A percentile compares a stretch with the other conserved stretches of the same genome.
phyloP scores from a whole-genome alignment of 495 filamentous ascomycete genomes.

The Penicillium lagena region DNA sequence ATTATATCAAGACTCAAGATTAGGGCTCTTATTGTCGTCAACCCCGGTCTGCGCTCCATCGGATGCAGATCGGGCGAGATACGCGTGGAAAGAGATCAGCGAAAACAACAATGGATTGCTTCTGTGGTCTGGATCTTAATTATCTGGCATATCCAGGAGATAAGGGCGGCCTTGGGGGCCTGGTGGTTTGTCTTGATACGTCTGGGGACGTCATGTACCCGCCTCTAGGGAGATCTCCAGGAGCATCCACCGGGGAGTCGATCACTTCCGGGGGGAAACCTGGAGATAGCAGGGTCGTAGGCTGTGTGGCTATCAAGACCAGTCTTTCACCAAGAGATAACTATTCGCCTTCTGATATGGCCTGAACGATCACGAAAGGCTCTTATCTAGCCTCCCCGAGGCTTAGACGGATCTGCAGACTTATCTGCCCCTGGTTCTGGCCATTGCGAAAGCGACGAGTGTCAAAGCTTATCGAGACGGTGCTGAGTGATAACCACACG shows the following conservation, averaged over 20 bases:
- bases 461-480: conserved; percentile 17
- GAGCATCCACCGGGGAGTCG: conserved; percentile 3
- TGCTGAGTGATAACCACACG: conserved; percentile 11
- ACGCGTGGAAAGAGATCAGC: conserved; percentile 1
- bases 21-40: too few relatives aligned
- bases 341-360: neutral
- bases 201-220: neutral
- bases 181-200: neutral
- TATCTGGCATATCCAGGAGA: neutral
- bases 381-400: neutral
- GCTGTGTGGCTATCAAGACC: neutral
- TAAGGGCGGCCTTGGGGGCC: conserved; percentile 1
- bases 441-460: neutral
- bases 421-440: neutral
- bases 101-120: too few relatives aligned
- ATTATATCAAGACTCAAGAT: too few relatives aligned
- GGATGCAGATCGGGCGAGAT: neutral
- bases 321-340: neutral
- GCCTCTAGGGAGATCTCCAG: conserved; percentile 6
- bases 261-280: conserved; percentile 13
- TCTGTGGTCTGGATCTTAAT: too few relatives aligned
- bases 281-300: conserved; percentile 14
- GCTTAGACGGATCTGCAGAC: conserved; percentile 7
- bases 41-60: too few relatives aligned
- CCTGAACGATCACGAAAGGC: too few relatives aligned